Evolutionary conservation across 345 rosid species (phyloP), one percentile per base, ranked within the genome.

Genomic region (Camelina hispida): DNA sequence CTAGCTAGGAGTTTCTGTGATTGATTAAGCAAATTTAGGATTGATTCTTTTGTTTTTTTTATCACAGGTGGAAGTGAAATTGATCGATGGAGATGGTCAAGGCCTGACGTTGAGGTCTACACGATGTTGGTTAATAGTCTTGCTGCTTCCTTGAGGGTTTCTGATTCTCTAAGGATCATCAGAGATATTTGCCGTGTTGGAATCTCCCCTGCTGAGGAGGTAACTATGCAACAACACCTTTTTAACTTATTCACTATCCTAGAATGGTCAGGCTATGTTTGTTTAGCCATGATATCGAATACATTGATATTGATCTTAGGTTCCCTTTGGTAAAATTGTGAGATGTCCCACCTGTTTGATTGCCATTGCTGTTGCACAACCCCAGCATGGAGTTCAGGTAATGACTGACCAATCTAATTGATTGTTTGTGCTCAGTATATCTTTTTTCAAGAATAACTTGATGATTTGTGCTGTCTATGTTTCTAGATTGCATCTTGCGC

Each of bases 311-410:
- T 61, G 60, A 34, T 2, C 32, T 34, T 78, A 95, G 99, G 97
- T 95, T 59, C 97, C 97, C 11, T 92, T 95, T 78, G 99, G 99
- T 57, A 89, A 87, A 84, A 90, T 95, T 69, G 93, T 95, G 66
- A 87, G 88, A 73, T 95, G 99, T 80, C 99, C 97, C 8, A 84
- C 80, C 60, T 92, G 99, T 81, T 69, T 72, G 84, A 67, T 92
- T 74, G 97, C 96, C 72, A 84, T 92, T 58, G 91, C 85, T 25
- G 96, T 90, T 75, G 91, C 94, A 25, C 97, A 95, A 69, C 97
- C 99, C 4, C 99, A 88, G 69, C 85, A 85, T 76, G 99, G 97
- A 66, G 71, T 86, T 81, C 99, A 95, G 91, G 99, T 92, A 62
- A 80, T 46, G 50, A 7, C 46, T 48, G 20, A 51, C 23, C 9